These are phyloP conservation scores for Sphaerulina musiva DNA, from an alignment of 2,329 filamentous ascomycete genomes.

Conservation along the genomic window DNA sequence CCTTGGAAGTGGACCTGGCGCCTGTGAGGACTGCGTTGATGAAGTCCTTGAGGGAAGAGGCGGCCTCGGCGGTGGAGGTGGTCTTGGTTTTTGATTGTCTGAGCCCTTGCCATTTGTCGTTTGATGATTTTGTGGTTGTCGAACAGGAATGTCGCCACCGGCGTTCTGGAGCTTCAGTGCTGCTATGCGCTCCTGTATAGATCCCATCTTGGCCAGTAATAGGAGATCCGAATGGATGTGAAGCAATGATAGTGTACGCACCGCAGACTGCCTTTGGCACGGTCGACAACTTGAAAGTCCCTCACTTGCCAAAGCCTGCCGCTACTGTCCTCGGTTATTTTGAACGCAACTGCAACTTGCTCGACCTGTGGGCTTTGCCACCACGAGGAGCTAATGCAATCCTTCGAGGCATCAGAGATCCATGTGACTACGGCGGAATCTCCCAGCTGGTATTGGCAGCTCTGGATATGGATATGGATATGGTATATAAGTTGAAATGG, in stretches of 20 bases:
- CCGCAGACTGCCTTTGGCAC: background rate
- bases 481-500: no score
- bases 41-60: conserved; percentile 43
- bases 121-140: conserved; percentile 29
- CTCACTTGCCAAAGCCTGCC: background rate
- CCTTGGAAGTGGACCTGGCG: conserved; percentile 46
- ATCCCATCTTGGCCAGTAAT: conserved; percentile 22
- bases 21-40: conserved; percentile 29
- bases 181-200: conserved; percentile 45
- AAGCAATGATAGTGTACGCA: background rate
- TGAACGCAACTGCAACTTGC: background rate
- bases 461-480: background rate
- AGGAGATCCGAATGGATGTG: background rate
- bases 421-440: background rate
- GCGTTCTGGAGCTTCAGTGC: conserved; percentile 42
- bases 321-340: background rate
- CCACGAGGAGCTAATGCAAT: background rate
- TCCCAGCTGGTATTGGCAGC: background rate
- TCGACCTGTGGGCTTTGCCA: background rate
- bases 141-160: conserved; percentile 35
- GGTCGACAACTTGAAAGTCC: background rate
- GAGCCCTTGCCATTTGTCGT: conserved; percentile 16
- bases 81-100: conserved; percentile 27
- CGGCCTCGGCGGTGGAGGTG: conserved; percentile 37
- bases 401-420: background rate